Percentiles rank a stretch among this genome's conserved stretches.
phyloP scores from a whole-genome alignment of 2,329 filamentous ascomycete species.

The Phoma sp. region DNA sequence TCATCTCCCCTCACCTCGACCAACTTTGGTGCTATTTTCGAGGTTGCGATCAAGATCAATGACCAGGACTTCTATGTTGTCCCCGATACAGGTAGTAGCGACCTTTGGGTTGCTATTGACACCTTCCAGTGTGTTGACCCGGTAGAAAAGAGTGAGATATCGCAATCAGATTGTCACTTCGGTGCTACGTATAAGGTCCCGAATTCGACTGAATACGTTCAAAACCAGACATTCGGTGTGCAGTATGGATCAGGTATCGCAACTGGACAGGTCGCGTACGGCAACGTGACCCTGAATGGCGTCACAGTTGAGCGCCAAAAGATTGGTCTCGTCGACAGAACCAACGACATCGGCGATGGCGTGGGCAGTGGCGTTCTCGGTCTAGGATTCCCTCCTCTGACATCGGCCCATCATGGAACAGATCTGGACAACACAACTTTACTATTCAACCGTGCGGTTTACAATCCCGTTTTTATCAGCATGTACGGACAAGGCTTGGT shows the following conservation, averaged over 20 bases:
- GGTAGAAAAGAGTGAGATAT: background rate
- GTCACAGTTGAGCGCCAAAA: background rate
- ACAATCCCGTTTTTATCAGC: conserved; percentile 5
- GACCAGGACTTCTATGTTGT: conserved; percentile 2
- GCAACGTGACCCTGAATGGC: conserved; percentile 4
- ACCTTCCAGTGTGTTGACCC: conserved; percentile 1
- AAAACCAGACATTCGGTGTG: conserved; percentile 7
- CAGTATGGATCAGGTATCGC: conserved; percentile 6
- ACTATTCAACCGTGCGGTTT: background rate
- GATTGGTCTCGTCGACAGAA: conserved; percentile 6
- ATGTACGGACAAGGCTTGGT: conserved; percentile 6
- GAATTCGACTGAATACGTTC: conserved; percentile 3
- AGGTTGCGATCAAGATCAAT: conserved; percentile 2
- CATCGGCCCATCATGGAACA: conserved; percentile 3
- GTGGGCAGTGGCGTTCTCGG: conserved; percentile 5
- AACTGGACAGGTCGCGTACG: conserved; percentile 1
- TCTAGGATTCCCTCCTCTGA: conserved; percentile 4
- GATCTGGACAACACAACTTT: conserved; percentile 1
- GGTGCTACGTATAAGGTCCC: conserved; percentile 1
- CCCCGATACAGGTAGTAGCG: conserved; percentile 7
- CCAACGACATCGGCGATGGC: conserved; percentile 4
- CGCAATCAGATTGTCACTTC: conserved; percentile 3
- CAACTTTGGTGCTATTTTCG: background rate
- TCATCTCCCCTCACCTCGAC: background rate
- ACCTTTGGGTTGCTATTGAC: conserved; percentile 1